Conservation (phyloP, 805 yeast genomes). For the Ogataea wickerhamii region DNA sequence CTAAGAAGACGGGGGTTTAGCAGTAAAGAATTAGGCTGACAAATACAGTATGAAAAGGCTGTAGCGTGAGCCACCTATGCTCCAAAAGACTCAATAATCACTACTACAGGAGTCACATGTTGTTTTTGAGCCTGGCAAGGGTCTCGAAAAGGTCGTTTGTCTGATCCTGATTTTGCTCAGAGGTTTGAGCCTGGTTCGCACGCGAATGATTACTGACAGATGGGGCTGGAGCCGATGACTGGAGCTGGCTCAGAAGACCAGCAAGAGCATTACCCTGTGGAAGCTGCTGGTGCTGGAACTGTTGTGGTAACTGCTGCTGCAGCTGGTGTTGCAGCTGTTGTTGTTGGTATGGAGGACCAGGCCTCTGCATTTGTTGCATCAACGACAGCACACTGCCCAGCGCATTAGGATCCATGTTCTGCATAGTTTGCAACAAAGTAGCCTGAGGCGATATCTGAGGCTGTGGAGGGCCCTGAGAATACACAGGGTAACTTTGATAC, state of each 20-base stretch:
- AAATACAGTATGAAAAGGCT: no score
- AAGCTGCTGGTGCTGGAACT: slow-evolving; percentile 6
- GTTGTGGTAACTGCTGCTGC: slow-evolving; percentile 7
- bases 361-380: slow-evolving; percentile 26
- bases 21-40: slow-evolving; percentile 2
- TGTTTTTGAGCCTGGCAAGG: slow-evolving; percentile 35
- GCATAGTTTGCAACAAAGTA: slow-evolving; percentile 20
- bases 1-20: no score
- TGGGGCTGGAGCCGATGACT: slow-evolving; percentile 20
- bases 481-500: slow-evolving; percentile 13
- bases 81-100: background rate
- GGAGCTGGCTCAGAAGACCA: slow-evolving; percentile 23
- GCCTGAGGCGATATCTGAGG: slow-evolving; percentile 17
- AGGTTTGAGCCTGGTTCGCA: slow-evolving; percentile 13
- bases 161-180: slow-evolving; percentile 23
- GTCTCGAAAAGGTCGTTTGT: slow-evolving; percentile 36
- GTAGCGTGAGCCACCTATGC: slow-evolving; percentile 1
- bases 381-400: slow-evolving; percentile 32
- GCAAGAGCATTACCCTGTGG: slow-evolving; percentile 18
- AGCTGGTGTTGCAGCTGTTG: slow-evolving; percentile 14
- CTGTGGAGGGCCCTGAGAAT: slow-evolving; percentile 11
- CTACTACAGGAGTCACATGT: slow-evolving; percentile 26
- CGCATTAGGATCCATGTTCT: slow-evolving; percentile 31
- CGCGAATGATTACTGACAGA: slow-evolving; percentile 14
- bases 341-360: slow-evolving; percentile 8